Percentiles rank a stretch among this genome's conserved stretches.
phyloP scores from a whole-genome alignment of 2,329 filamentous ascomycete genomes.

The Alternaria sp. region DNA sequence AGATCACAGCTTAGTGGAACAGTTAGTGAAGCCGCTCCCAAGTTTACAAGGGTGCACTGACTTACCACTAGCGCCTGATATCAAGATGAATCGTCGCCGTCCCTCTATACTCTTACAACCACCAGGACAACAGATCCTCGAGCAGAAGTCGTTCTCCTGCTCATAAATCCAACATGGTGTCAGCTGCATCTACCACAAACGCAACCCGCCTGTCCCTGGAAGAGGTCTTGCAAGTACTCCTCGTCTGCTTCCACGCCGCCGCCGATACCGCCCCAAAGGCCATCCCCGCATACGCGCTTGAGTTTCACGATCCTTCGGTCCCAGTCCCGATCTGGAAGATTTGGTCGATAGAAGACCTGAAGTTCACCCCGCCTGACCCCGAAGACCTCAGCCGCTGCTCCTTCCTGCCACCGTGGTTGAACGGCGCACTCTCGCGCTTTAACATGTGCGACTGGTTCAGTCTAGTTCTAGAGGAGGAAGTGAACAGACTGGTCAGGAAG shows the following conservation, averaged over 20 bases:
- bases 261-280: neutral
- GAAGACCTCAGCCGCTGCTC: neutral
- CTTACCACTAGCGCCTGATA: neutral
- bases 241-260: slow-evolving; percentile 17
- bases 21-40: neutral
- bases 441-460: slow-evolving; percentile 12
- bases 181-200: neutral
- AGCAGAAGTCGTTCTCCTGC: neutral
- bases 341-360: slow-evolving; percentile 4
- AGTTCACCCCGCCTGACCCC: neutral
- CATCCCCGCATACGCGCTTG: slow-evolving; percentile 8
- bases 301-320: neutral
- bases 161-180: neutral
- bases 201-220: neutral
- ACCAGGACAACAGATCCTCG: neutral
- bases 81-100: neutral
- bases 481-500: neutral
- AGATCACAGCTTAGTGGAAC: neutral
- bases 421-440: neutral
- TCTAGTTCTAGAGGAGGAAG: slow-evolving; percentile 5
- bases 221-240: slow-evolving; percentile 12
- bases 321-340: neutral
- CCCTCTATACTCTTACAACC: neutral
- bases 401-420: slow-evolving; percentile 5
- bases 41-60: neutral